Evolutionary conservation across 129 eudicot species (phyloP), one percentile per base, ranked within the genome.

Genomic region (Arctium minus): DNA sequence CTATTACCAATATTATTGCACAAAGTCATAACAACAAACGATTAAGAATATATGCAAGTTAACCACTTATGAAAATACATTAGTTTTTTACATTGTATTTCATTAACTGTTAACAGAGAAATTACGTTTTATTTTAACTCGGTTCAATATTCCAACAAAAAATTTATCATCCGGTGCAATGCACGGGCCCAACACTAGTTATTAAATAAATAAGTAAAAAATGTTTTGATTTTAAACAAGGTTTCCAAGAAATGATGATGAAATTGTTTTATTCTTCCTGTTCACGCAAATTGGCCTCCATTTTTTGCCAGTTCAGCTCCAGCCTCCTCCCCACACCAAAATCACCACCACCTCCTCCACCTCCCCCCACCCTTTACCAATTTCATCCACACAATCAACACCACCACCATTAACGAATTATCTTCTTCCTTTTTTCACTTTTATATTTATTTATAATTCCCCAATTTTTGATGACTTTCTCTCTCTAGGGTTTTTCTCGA

Each of bases 401-500:
- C 80, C 70, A 67, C 70, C 50, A 11, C 30, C 75, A 56, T 27
- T 7, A 22, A 31, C 81, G 65, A 37, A 5, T 74, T 38, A 38
- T 81, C 76, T 46, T 56, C 81, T 53, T 81, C 78, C 37, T 22
- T 18, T 27, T 71, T 53, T 64, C 2, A 56, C 74, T 38, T 29
- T 4, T 13, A 79, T 75, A 74, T 36, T 44, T 12, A 35, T 35
- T 2, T n/a, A 40, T 30, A 46, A 3, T 74, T 17, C 50, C 65
- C 84, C 74, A 13, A 81, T 62, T 72, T n/a, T 13, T 29, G 2
- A 79, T 84, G 76, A 46, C 68, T 76, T 72, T 56, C 33, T 80
- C 60, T 72, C 65, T 71, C 82, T 85, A 86, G 88, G 88, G 86
- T 77, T 86, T 76, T 73, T 86, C 37, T 73, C 79, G 64, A 76